These are phyloP conservation scores for Cladophialophora chaetospira DNA, from an alignment of 2,329 filamentous ascomycete species.

Conservation along the genomic window DNA sequence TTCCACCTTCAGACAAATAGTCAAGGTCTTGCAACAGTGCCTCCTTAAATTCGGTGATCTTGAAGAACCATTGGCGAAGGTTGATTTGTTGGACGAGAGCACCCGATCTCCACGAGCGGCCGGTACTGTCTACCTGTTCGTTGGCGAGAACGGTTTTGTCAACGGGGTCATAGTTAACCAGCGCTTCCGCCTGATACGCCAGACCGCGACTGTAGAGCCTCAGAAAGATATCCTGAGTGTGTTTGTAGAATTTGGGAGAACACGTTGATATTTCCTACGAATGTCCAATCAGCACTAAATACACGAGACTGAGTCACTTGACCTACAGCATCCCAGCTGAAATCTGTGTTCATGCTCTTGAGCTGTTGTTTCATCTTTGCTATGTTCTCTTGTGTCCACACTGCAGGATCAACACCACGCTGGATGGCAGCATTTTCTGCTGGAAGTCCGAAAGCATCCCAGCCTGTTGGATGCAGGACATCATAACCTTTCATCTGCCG, in stretches of 20 bases:
- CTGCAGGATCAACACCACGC: constrained; percentile 71
- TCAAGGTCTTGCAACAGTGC: constrained; percentile 71
- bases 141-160: constrained; percentile 90
- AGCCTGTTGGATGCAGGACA: constrained; percentile 87
- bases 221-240: constrained; percentile 84
- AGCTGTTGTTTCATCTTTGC: constrained; percentile 82
- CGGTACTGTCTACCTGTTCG: constrained; percentile 83
- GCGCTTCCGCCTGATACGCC: constrained; percentile 78
- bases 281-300: constrained; percentile 34
- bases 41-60: constrained; percentile 77
- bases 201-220: constrained; percentile 72
- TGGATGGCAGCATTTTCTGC: constrained; percentile 91
- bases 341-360: constrained; percentile 74
- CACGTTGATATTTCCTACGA: constrained; percentile 78
- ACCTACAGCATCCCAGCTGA: constrained; percentile 80
- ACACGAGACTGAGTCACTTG: constrained; percentile 27
- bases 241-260: constrained; percentile 82
- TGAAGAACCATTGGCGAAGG: constrained; percentile 90
- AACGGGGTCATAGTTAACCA: constrained; percentile 88
- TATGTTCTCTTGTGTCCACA: constrained; percentile 82
- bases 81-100: constrained; percentile 91
- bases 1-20: constrained; percentile 60
- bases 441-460: constrained; percentile 89
- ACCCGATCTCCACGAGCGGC: constrained; percentile 78
- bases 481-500: constrained; percentile 71